Percentiles rank a stretch among this genome's conserved stretches.
phyloP scores from a whole-genome alignment of 2,329 filamentous ascomycete species.

The Lachnellula occidentalis region DNA sequence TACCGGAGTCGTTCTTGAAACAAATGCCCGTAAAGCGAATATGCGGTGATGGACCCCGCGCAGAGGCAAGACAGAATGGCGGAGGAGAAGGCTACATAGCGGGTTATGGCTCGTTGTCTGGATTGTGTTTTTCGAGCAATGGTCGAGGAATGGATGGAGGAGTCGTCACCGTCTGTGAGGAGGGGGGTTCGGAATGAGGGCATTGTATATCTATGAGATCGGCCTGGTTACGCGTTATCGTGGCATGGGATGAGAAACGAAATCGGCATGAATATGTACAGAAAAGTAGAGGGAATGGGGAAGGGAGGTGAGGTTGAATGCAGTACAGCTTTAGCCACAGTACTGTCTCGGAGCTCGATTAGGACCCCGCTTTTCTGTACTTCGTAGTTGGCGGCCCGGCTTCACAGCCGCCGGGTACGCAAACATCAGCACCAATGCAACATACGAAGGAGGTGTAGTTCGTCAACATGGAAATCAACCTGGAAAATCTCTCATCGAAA shows the following conservation, averaged over 20 bases:
- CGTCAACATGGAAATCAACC: conserved; percentile 71
- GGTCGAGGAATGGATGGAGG: conserved; percentile 15
- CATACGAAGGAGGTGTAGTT: conserved; percentile 61
- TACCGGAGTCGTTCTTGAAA: conserved; percentile 85
- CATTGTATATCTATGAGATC: conserved; percentile 11
- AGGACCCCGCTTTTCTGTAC: too few relatives aligned
- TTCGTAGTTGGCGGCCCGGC: too few relatives aligned
- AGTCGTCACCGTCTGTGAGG: conserved; percentile 12
- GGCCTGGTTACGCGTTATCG: not conserved
- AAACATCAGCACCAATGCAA: conserved; percentile 58
- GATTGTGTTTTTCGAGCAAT: conserved; percentile 10
- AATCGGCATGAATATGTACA: not conserved
- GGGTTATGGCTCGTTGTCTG: conserved; percentile 20
- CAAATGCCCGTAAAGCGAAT: conserved; percentile 87
- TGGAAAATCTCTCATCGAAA: conserved; percentile 60
- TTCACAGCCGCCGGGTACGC: conserved; percentile 65
- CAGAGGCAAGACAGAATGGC: conserved; percentile 61
- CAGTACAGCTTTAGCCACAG: too few relatives aligned
- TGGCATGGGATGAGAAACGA: not conserved
- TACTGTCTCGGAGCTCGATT: too few relatives aligned
- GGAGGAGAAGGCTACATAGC: conserved; percentile 45
- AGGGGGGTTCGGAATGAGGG: conserved; percentile 20
- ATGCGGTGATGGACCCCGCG: conserved; percentile 87
- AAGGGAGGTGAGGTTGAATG: too few relatives aligned
- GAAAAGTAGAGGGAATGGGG: too few relatives aligned